Base-by-base conservation (phyloP, 2,329 filamentous ascomycete genomes). In the Aspergillus versicolor region DNA sequence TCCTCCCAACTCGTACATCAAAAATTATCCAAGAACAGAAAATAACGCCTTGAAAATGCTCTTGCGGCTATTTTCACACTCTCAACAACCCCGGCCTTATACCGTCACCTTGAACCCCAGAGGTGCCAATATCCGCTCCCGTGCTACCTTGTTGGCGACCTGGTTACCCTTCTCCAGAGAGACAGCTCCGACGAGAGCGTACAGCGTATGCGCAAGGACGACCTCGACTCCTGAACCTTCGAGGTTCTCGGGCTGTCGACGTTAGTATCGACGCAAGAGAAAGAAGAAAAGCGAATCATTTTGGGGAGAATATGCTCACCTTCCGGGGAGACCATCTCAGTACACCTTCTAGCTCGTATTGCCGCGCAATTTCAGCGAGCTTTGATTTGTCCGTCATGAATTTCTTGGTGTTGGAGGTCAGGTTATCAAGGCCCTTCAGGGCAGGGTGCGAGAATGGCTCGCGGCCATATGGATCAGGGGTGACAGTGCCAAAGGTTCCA, bases 271-370 rank as follows among this genome's bases (percentile, higher is more conserved):
- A 22, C 24, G 32, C 24, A 40, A 48, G 24, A 43, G n/a, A 48
- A 51, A 59, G 52, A 15, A 52, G 46, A n/a, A 24, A 41, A 0
- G 52, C 73, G 9, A 30, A 30, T 1, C 9, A 43, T 19, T 37
- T 37, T 3, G 8, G 8, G 9, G 27, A 9, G 8, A 13, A 3
- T 11, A 34, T n/a, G 47, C 85, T 70, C 79, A 96, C 92, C 79
- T 88, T 82, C 77, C 84, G 86, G 27, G 94, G 94, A 74, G 89
- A 90, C 94, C 94, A 97, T 76, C 94, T 82, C 63, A 96, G 78
- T 22, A 97, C 90, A 40, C 84, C 82, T 57, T 84, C 76, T 68
- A 99, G 70, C 0, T 91, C 89, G 58, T 91, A 87, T 27, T 84
- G 82, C 40, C 82, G 75, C 13, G 88, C 93, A 59, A 99, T 73